phyloP scores from a whole-genome alignment of 371 early-diverging fungal genomes.

The Zancudomyces culisetae region DNA sequence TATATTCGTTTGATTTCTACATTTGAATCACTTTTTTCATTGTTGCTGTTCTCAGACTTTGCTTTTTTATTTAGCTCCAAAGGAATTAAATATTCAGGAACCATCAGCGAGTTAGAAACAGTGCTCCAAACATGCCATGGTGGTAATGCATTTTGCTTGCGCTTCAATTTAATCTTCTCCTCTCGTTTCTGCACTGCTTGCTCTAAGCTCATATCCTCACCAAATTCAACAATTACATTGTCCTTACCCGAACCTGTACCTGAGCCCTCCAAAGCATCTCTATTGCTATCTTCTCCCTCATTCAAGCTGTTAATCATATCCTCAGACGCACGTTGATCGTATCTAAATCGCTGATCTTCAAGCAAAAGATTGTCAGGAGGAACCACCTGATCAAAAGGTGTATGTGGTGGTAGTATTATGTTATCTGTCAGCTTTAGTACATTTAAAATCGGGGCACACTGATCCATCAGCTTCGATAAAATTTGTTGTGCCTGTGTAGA shows the following conservation, averaged over 20 bases:
- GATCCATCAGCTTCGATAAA: constrained; percentile 42
- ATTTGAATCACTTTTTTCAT: no score
- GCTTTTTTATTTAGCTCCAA: constrained; percentile 10
- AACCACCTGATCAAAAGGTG: constrained; percentile 16
- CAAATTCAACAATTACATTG: constrained; percentile 58
- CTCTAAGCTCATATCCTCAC: constrained; percentile 40
- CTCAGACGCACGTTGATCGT: no score
- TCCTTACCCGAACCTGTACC: constrained; percentile 52
- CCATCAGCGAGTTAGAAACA: constrained; percentile 34
- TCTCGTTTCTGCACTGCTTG: constrained; percentile 43
- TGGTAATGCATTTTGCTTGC: constrained; percentile 58
- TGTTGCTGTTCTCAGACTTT: no score
- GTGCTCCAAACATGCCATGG: constrained; percentile 59
- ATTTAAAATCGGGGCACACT: constrained; percentile 60
- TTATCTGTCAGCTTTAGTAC: constrained; percentile 62
- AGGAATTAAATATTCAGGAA: constrained; percentile 12
- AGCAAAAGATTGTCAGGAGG: constrained; percentile 17
- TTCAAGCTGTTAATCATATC: no score
- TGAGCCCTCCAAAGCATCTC: constrained; percentile 41
- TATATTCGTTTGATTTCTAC: no score
- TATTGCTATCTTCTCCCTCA: no score
- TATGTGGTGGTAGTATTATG: constrained; percentile 25
- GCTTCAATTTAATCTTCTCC: constrained; percentile 46
- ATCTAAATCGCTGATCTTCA: constrained; percentile 2
- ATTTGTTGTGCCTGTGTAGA: constrained; percentile 25